Base-by-base conservation (phyloP, 2,329 filamentous ascomycete species). In the Fusarium circinatum region DNA sequence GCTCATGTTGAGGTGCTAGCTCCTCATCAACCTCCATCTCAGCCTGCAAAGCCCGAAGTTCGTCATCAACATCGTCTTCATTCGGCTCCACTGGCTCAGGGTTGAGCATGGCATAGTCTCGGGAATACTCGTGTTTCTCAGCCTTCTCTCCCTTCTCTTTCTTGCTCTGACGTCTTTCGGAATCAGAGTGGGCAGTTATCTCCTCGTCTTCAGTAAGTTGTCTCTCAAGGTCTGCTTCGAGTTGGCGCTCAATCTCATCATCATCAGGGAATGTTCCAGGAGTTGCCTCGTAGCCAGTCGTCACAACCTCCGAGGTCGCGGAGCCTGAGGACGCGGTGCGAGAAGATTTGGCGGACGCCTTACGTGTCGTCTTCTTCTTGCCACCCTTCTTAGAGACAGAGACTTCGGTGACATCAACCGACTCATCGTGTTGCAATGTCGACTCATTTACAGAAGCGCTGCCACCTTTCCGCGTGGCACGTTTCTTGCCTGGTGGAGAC, bases 201-300 rank as follows among this genome's bases (percentile, higher is more conserved):
- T 86, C 84, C 49, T 90, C 89, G 20, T 88, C 86, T 36, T 91
- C 87, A 5, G 85, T 86, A 32, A 88, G 78, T 3, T 86, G 88
- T 36, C 86, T 84, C 48, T 91, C 89, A 15, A 93, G 85, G 65
- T 92, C 92, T 5, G 88, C 90, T 76, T 92, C 88, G 3, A 94
- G 83, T 55, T 89, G 89, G 28, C 88, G 87, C 58, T 94, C 90
- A 42, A 93, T 87, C 71, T 93, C 91, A 4, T 90, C 88, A 68
- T 93, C 90, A 62, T 89, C 86, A 0, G 88, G 87, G 17, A 88
- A 81, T 9, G 81, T 81, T 22, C 82, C 82, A n/a, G 84, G 78
- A 10, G 83, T 80, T 8, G 77, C 79, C 41, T 79, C 79, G 9
- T 84, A 65, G 4, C 89, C 87, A 36, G 84, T 82, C 39, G 85